These are phyloP conservation scores for Ramaria rubella DNA, from an alignment of 768 basidiomycete species.

Conservation along the genomic window DNA sequence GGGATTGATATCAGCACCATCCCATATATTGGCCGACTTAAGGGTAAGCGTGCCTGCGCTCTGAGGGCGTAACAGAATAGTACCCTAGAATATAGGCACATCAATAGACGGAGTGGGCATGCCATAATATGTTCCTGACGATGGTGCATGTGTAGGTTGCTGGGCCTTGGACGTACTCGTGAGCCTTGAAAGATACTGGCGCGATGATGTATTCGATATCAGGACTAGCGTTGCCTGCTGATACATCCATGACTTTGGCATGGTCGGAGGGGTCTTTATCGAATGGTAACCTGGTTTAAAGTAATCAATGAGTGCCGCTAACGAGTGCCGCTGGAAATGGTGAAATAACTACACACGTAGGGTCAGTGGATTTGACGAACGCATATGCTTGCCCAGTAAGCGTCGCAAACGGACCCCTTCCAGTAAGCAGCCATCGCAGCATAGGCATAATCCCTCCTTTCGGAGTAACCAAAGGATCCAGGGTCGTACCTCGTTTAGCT, in stretches of 20 bases:
- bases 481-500: not conserved
- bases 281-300: not conserved
- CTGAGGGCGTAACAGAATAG: not conserved
- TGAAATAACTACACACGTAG: not conserved
- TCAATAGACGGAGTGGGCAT: not conserved
- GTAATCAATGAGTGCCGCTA: not conserved
- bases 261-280: not conserved
- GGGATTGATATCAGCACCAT: slow-evolving; percentile 15
- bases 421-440: not conserved
- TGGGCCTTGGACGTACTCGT: not conserved
- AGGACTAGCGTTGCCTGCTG: not conserved
- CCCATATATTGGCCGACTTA: slow-evolving; percentile 11
- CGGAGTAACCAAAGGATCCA: not conserved
- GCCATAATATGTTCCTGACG: not conserved
- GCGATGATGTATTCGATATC: not conserved
- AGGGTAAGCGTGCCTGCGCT: slow-evolving; percentile 1
- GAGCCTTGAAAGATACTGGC: not conserved
- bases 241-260: not conserved
- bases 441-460: not conserved
- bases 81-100: not conserved
- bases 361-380: not conserved
- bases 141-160: not conserved
- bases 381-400: not conserved
- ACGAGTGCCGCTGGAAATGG: not conserved
- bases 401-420: not conserved